A percentile compares a stretch with the other conserved stretches of the same genome.
phyloP scores from a whole-genome alignment of 108 stramenopile species.

The Cyclostephanos invisitatus region DNA sequence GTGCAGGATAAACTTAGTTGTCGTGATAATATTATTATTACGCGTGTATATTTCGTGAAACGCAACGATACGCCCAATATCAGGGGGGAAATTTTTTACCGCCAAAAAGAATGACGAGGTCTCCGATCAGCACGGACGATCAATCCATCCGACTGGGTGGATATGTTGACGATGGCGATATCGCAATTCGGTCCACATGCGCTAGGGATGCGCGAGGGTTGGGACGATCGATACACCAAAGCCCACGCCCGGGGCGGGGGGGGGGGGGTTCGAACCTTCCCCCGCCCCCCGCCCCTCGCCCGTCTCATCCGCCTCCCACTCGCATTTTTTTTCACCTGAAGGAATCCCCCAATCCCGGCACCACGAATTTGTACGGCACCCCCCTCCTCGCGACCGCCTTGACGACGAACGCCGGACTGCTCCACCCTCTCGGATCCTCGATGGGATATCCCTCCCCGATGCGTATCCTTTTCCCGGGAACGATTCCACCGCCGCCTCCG shows the following conservation, averaged over 20 bases:
- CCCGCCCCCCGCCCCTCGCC: not conserved
- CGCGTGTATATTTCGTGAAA: not conserved
- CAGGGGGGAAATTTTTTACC: not conserved
- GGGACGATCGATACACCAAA: no score
- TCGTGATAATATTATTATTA: not conserved
- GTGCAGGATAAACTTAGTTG: not conserved
- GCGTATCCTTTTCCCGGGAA: constrained; percentile 45
- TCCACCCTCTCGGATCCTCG: constrained; percentile 74
- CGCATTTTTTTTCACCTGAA: not conserved
- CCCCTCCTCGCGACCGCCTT: constrained; percentile 65
- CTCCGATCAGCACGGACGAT: not conserved
- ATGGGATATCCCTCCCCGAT: constrained; percentile 82
- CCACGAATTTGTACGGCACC: constrained; percentile 82
- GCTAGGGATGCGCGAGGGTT: no score
- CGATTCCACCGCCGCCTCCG: constrained; percentile 3
- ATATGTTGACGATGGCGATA: not conserved
- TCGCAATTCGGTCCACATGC: not conserved
- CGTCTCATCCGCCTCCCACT: not conserved
- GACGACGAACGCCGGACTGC: constrained; percentile 70
- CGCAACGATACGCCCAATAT: not conserved
- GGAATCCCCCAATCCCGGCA: constrained; percentile 45
- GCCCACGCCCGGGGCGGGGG: no score
- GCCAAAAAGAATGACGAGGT: not conserved
- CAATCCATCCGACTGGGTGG: not conserved
- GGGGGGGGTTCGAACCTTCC: not conserved